Conservation (phyloP, 1,284 basidiomycete species). For the Ustilago crameri region DNA sequence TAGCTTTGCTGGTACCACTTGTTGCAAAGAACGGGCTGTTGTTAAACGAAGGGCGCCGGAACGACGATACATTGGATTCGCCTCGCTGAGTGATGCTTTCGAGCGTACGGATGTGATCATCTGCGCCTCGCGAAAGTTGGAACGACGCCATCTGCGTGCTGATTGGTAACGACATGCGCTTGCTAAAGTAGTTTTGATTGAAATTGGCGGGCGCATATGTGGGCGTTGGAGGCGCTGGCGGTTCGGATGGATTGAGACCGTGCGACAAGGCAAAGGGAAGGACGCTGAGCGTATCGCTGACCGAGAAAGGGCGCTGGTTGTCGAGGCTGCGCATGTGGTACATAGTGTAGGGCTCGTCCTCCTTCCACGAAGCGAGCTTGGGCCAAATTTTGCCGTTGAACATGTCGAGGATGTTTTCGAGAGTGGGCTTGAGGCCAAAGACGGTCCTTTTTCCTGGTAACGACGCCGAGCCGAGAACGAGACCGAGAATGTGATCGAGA, state of each 20-base stretch:
- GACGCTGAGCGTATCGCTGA: constrained; percentile 48
- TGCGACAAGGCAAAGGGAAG: constrained; percentile 58
- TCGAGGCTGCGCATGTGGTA: constrained; percentile 63
- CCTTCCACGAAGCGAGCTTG: constrained; percentile 79
- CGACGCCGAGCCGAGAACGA: constrained; percentile 80
- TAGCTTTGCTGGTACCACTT: constrained; percentile 2
- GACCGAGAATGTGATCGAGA: constrained; percentile 80
- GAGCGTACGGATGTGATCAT: constrained; percentile 29
- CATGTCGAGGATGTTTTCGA: constrained; percentile 78
- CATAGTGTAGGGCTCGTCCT: constrained; percentile 66
- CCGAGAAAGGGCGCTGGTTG: constrained; percentile 34
- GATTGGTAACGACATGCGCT: constrained; percentile 57
- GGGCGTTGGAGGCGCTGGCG: constrained; percentile 59
- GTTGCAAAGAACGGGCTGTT: constrained; percentile 34
- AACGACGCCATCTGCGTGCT: constrained; percentile 47
- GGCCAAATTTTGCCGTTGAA: constrained; percentile 85
- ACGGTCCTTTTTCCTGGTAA: constrained; percentile 77
- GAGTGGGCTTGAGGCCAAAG: constrained; percentile 74
- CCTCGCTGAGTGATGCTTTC: constrained; percentile 39
- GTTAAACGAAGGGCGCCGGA: constrained; percentile 38
- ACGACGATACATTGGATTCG: constrained; percentile 24
- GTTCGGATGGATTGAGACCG: constrained; percentile 53
- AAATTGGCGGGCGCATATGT: constrained; percentile 39
- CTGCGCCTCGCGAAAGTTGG: constrained; percentile 28
- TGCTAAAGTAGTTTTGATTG: constrained; percentile 51